These are phyloP conservation scores for Zarea fungicola DNA, from an alignment of 2,329 filamentous ascomycete genomes.

Conservation along the genomic window DNA sequence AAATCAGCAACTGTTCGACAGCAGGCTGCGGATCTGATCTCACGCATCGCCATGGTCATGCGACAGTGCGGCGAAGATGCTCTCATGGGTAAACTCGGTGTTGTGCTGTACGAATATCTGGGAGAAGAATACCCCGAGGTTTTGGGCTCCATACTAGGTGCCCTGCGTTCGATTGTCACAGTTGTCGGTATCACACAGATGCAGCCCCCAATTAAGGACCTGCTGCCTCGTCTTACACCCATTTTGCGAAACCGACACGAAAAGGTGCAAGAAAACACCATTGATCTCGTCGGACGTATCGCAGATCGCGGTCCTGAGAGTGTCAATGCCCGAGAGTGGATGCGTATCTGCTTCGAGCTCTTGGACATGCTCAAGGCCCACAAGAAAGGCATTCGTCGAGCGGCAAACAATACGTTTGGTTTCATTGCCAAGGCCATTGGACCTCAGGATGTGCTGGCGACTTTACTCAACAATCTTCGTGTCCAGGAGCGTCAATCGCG, in stretches of 20 bases:
- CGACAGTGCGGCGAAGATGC: conserved; percentile 96
- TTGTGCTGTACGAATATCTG: conserved; percentile 95
- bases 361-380: conserved; percentile 99
- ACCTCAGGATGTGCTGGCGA: conserved; percentile 93
- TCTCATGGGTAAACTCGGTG: conserved; percentile 88
- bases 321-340: conserved; percentile 97
- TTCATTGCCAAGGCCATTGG: conserved; percentile 99
- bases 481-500: conserved; percentile 97
- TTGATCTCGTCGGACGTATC: conserved; percentile 95
- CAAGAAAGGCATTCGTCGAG: conserved; percentile 97
- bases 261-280: conserved; percentile 98
- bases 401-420: conserved; percentile 98
- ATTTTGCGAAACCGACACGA: conserved; percentile 97
- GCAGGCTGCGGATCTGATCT: conserved; percentile 93
- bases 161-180: conserved; percentile 91
- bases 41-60: conserved; percentile 97
- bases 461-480: conserved; percentile 89
- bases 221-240: conserved; percentile 91
- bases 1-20: conserved; percentile 95
- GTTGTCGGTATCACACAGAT: conserved; percentile 97
- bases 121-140: conserved; percentile 99
- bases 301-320: conserved; percentile 94
- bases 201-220: conserved; percentile 95
- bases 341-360: conserved; percentile 98
- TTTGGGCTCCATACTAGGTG: conserved; percentile 90